Percentiles rank a stretch among this genome's conserved stretches.
Evolutionary conservation across 202 grass and related monocot genomes (phyloP).

Genomic region (Carex sylvatica): DNA sequence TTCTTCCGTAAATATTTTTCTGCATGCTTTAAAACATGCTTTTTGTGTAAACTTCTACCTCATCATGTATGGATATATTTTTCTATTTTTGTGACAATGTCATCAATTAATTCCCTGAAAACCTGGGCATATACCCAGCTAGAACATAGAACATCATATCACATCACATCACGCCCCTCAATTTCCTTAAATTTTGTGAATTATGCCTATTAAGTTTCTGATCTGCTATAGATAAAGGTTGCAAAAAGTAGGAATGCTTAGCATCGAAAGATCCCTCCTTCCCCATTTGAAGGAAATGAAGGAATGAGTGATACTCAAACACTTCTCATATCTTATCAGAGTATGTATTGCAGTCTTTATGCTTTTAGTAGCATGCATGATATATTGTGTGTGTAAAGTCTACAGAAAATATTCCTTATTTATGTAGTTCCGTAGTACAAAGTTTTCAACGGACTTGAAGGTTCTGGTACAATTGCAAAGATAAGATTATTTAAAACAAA

Average conservation of each 20-base stretch:
- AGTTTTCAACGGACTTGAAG: background rate
- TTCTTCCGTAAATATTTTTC: background rate
- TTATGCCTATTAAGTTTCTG: background rate
- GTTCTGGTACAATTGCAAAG: background rate
- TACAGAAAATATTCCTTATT: background rate
- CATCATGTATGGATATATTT: background rate
- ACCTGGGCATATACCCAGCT: background rate
- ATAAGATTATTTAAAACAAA: background rate
- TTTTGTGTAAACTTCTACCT: background rate
- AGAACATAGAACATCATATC: background rate
- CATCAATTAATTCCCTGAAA: background rate
- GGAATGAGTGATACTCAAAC: background rate
- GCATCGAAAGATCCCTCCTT: background rate
- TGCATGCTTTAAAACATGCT: background rate
- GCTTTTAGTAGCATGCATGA: background rate
- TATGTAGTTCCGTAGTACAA: background rate
- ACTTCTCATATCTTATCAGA: background rate
- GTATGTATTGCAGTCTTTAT: background rate
- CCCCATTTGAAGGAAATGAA: background rate
- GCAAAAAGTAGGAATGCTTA: too few relatives aligned
- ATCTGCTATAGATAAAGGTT: background rate
- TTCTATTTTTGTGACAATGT: background rate
- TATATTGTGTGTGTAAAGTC: background rate
- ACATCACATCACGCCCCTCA: too few relatives aligned
- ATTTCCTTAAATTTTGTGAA: too few relatives aligned